Percentiles rank a stretch among this genome's conserved stretches.
These are phyloP conservation scores for Schwanniomyces vanrijiae DNA, from an alignment of 805 yeast genomes.

Conservation along the genomic window DNA sequence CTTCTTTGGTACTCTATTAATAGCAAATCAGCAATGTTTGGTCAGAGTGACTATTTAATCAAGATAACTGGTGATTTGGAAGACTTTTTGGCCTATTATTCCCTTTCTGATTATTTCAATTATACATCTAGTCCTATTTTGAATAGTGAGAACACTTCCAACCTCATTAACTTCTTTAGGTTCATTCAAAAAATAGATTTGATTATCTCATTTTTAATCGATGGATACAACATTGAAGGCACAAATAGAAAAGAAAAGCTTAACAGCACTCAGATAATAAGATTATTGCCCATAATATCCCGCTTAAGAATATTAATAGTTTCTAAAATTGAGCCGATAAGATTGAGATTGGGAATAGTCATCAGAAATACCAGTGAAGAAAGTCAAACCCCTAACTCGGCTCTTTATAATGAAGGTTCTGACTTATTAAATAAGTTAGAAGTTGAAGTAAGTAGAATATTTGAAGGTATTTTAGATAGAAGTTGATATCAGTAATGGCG, in stretches of 20 bases:
- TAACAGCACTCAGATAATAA: constrained; percentile 30
- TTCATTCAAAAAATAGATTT: constrained; percentile 33
- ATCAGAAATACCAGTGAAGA: background rate
- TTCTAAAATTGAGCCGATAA: constrained; percentile 20
- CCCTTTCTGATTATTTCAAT: constrained; percentile 10
- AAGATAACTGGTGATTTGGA: constrained; percentile 38
- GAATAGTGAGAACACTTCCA: constrained; percentile 8
- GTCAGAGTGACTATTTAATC: constrained; percentile 37
- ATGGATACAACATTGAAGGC: constrained; percentile 22
- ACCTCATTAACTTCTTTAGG: constrained; percentile 18
- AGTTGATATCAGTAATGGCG: constrained; percentile 6
- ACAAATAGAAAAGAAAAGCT: constrained; percentile 12
- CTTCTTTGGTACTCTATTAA: constrained; percentile 35
- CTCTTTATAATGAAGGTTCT: constrained; percentile 4
- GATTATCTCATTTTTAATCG: constrained; percentile 29
- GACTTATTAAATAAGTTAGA: constrained; percentile 24
- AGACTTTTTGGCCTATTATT: constrained; percentile 35
- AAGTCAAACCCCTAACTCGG: background rate
- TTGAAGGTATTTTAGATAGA: constrained; percentile 41
- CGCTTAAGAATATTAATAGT: constrained; percentile 32
- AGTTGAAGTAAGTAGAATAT: constrained; percentile 35
- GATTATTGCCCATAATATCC: constrained; percentile 31
- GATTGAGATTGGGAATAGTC: constrained; percentile 6
- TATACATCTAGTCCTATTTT: background rate
- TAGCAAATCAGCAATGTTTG: constrained; percentile 22